Base-by-base conservation (phyloP, 176 grass and related monocot species). In the Bothriochloa decipiens region DNA sequence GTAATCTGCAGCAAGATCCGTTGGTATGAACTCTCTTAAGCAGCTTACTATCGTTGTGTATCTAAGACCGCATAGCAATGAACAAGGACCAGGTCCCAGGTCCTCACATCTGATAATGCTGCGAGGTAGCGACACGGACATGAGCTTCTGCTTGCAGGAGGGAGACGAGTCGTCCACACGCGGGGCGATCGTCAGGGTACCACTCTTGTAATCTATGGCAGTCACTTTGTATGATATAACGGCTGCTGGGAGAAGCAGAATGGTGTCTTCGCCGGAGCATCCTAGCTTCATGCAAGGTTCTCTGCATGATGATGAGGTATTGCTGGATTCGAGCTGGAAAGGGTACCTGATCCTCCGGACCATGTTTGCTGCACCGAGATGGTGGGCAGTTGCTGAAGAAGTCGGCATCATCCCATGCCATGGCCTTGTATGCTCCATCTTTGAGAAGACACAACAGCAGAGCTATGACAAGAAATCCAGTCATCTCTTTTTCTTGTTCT, bases 341-440 rank as follows among this genome's bases (percentile, higher is more conserved):
- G 90, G 90, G 17, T 55, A 92, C 65, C 90, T 75, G 25, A 95
- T 85, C 78, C 78, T 90, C 62, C 0, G 82, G 85, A 17, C 91
- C 91, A 32, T 36, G 29, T 62, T 62, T 3, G 23, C 58, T 62
- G 58, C 58, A 62, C 58, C 58, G 23, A 26, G 58, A 26, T 62
- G 58, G 58, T 4, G 58, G 58, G 58, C 58, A 62, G 58, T 62
- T 62, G n/a, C 58, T 62, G 58, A 26, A 26, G 58, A 62, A 62
- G n/a, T 62, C n/a, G n/a, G 58, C n/a, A 62, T 62, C 58, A 26
- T 25, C 10, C 58, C 58, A 62, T 0, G n/a, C 58, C 23, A 3
- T 62, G n/a, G 23, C 23, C 58, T 0, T 12, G 58, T 62, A 62
- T 0, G 0, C n/a, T 62, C 58, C 58, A 26, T 62, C 58, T 62